These are phyloP conservation scores for Apophysomyces elegans DNA, from an alignment of 371 early-diverging fungal species.

Conservation along the genomic window DNA sequence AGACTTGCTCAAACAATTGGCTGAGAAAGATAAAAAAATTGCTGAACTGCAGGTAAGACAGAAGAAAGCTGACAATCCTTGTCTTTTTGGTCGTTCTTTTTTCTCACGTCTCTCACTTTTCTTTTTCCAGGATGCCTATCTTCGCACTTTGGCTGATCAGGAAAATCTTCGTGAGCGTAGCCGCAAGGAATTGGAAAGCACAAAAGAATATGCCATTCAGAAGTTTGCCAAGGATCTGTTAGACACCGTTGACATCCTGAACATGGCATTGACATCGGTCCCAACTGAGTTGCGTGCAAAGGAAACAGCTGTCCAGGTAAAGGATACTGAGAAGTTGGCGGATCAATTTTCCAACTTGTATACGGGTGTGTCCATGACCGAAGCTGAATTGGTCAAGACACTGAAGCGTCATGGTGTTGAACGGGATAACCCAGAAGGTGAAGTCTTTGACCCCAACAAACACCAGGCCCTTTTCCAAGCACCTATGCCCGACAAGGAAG, in stretches of 20 bases:
- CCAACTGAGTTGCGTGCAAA: constrained; percentile 54
- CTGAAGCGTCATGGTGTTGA: constrained; percentile 93
- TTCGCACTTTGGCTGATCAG: constrained; percentile 93
- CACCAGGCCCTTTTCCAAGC: constrained; percentile 97
- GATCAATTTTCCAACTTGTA: constrained; percentile 81
- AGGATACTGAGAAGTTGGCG: constrained; percentile 53
- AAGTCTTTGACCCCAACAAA: constrained; percentile 91
- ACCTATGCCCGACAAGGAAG: constrained; percentile 85
- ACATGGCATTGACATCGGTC: constrained; percentile 84
- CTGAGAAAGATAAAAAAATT: constrained; percentile 82
- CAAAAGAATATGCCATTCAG: constrained; percentile 88
- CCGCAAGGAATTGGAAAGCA: constrained; percentile 82
- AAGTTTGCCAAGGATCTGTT: constrained; percentile 97
- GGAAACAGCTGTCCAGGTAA: constrained; percentile 42
- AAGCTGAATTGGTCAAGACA: constrained; percentile 82
- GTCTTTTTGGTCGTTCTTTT: neutral
- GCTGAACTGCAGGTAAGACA: constrained; percentile 75
- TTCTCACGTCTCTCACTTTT: neutral
- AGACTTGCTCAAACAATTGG: constrained; percentile 49
- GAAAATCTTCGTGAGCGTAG: constrained; percentile 94
- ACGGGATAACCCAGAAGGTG: constrained; percentile 76
- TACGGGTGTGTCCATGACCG: constrained; percentile 91
- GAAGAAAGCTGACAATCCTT: neutral
- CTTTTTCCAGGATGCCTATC: constrained; percentile 65
- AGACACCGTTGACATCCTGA: constrained; percentile 91